These are phyloP conservation scores for Venturia carpophila DNA, from an alignment of 2,329 filamentous ascomycete species.

Conservation along the genomic window DNA sequence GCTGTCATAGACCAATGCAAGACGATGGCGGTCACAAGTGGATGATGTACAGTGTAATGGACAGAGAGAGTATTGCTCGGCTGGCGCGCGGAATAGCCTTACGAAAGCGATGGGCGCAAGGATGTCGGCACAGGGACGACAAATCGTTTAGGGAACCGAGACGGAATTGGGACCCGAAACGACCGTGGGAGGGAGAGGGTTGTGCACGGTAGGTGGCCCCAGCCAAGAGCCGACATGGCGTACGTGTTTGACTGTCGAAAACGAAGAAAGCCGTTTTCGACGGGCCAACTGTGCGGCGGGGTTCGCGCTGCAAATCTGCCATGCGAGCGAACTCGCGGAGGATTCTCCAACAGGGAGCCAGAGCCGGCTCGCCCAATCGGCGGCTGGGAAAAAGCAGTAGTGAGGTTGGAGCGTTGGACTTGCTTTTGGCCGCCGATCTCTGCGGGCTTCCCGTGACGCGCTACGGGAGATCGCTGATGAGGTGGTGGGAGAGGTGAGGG, in stretches of 20 bases:
- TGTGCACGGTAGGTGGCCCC: neutral
- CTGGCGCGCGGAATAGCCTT: neutral
- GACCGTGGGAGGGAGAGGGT: neutral
- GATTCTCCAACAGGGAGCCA: neutral
- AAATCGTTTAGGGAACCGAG: neutral
- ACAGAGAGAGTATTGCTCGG: neutral
- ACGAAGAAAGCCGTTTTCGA: neutral
- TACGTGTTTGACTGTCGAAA: neutral
- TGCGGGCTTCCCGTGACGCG: slow-evolving; percentile 2
- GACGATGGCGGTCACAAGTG: neutral
- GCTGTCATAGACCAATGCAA: neutral
- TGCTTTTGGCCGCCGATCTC: neutral
- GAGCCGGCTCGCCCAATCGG: neutral
- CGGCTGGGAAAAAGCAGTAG: neutral
- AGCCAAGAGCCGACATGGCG: neutral
- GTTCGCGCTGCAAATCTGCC: neutral
- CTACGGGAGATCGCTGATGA: slow-evolving; percentile 5
- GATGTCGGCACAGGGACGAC: neutral
- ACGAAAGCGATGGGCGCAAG: neutral
- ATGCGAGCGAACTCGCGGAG: neutral
- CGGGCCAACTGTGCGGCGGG: neutral
- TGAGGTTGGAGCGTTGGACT: neutral
- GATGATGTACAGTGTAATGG: neutral
- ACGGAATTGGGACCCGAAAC: neutral
- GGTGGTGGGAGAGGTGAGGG: neutral